phyloP scores from a whole-genome alignment of 2,329 filamentous ascomycete genomes.

The Penicillium hordei region DNA sequence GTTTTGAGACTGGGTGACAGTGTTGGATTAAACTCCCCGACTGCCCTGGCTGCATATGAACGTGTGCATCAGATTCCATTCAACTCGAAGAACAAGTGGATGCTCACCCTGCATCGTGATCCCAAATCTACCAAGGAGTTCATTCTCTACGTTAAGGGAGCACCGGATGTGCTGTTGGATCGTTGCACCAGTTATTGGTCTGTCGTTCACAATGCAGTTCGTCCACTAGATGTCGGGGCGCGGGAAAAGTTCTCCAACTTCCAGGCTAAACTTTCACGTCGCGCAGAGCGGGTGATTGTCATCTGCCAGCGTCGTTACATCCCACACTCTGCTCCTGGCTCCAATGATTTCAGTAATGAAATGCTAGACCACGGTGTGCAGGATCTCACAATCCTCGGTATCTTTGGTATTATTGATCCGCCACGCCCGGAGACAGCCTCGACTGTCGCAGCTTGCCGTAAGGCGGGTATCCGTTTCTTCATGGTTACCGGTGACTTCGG shows the following conservation, averaged over 20 bases:
- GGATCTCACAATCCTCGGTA: constrained; percentile 52
- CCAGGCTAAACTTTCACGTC: constrained; percentile 67
- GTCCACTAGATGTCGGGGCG: constrained; percentile 52
- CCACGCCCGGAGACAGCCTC: constrained; percentile 38
- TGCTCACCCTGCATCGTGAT: constrained; percentile 59
- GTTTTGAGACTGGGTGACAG: constrained; percentile 70
- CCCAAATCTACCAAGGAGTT: constrained; percentile 34
- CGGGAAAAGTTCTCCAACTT: constrained; percentile 55
- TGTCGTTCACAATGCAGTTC: constrained; percentile 55
- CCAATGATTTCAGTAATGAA: constrained; percentile 55
- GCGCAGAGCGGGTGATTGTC: constrained; percentile 69
- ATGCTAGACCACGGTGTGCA: constrained; percentile 43
- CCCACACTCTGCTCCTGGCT: constrained; percentile 42
- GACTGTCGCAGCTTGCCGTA: constrained; percentile 38
- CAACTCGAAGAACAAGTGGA: constrained; percentile 83
- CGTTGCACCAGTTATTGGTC: constrained; percentile 62
- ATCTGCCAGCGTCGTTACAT: constrained; percentile 62
- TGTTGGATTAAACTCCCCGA: constrained; percentile 58
- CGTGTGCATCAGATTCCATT: constrained; percentile 70
- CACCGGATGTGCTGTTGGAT: constrained; percentile 69
- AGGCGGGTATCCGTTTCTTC: constrained; percentile 43
- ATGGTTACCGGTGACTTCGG: constrained; percentile 48
- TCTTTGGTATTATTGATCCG: constrained; percentile 51
- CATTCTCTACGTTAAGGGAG: constrained; percentile 65
- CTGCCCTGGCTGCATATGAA: constrained; percentile 59